phyloP scores from a whole-genome alignment of 768 basidiomycete genomes.

The Royoungia palumana region DNA sequence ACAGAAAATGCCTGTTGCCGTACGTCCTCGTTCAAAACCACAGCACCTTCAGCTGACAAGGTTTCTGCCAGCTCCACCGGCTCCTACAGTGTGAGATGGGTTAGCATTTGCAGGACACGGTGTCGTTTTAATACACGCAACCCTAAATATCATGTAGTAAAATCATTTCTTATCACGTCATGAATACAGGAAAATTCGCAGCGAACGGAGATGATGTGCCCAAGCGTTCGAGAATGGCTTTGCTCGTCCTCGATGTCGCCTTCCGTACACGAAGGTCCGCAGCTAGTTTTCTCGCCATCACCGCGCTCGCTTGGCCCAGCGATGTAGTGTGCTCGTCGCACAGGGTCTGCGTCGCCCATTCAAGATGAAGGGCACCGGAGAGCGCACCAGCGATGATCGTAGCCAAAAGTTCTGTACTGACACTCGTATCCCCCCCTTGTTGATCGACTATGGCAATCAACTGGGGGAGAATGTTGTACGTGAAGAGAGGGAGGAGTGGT shows the following conservation, averaged over 20 bases:
- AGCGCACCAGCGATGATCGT: conserved; percentile 62
- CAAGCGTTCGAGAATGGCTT: conserved; percentile 55
- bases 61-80: conserved; percentile 42
- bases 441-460: conserved; percentile 54
- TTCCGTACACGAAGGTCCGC: conserved; percentile 55
- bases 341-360: conserved; percentile 60
- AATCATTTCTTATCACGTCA: conserved; percentile 16
- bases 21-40: conserved; percentile 38
- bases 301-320: conserved; percentile 60
- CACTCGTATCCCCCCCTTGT: conserved; percentile 48
- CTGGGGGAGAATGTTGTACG: conserved; percentile 63
- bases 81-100: conserved; percentile 41
- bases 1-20: conserved; percentile 77
- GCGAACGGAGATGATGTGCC: conserved; percentile 62
- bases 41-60: conserved; percentile 1
- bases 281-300: conserved; percentile 65
- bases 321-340: conserved; percentile 47
- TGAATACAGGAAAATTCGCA: conserved; percentile 70
- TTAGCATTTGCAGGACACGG: neutral
- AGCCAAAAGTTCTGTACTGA: conserved; percentile 62
- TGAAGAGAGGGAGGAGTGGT: conserved; percentile 71
- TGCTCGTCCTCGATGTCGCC: conserved; percentile 46
- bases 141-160: conserved; percentile 1
- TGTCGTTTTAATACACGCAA: neutral
- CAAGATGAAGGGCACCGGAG: conserved; percentile 65